Evolutionary conservation across 2,329 filamentous ascomycete genomes (phyloP).

Genomic region (Lasiodiplodia gonubiensis): DNA sequence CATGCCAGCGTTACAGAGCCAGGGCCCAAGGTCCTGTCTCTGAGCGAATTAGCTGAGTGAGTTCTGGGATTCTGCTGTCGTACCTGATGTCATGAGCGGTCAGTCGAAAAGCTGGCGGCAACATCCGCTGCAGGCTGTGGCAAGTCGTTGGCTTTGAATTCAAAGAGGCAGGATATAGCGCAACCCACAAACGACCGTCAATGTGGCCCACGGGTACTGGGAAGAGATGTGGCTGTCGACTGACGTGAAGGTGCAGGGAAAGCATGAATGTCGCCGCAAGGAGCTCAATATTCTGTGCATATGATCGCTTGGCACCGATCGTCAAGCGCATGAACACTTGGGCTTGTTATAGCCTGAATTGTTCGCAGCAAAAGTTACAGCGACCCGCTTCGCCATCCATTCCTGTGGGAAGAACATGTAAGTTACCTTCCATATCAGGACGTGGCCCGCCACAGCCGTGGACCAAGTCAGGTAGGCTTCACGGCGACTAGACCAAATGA

Average conservation of each 20-base stretch:
- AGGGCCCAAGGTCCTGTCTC: neutral
- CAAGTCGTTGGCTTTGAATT: constrained; percentile 1
- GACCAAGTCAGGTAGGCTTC: neutral
- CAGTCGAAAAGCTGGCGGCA: neutral
- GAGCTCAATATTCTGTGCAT: neutral
- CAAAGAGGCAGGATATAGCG: neutral
- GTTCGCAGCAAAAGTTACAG: constrained; percentile 18
- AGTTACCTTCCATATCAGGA: constrained; percentile 14
- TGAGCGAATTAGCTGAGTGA: neutral
- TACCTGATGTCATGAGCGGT: neutral
- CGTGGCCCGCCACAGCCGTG: constrained; percentile 6
- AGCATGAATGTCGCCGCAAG: constrained; percentile 16
- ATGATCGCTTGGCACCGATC: neutral
- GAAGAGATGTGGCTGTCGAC: neutral
- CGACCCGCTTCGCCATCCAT: constrained; percentile 13
- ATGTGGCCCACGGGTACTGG: neutral
- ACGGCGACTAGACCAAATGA: neutral
- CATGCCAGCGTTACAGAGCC: constrained; percentile 1
- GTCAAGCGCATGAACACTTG: neutral
- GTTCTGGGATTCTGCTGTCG: neutral
- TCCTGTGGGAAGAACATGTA: neutral
- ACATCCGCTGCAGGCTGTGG: neutral
- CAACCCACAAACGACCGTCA: neutral
- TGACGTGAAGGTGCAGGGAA: neutral
- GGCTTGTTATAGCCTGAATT: constrained; percentile 17